Evolutionary conservation across 148 eudicot genomes (phyloP), one percentile per base, ranked within the genome.

Genomic region (Rhododendron simsii): DNA sequence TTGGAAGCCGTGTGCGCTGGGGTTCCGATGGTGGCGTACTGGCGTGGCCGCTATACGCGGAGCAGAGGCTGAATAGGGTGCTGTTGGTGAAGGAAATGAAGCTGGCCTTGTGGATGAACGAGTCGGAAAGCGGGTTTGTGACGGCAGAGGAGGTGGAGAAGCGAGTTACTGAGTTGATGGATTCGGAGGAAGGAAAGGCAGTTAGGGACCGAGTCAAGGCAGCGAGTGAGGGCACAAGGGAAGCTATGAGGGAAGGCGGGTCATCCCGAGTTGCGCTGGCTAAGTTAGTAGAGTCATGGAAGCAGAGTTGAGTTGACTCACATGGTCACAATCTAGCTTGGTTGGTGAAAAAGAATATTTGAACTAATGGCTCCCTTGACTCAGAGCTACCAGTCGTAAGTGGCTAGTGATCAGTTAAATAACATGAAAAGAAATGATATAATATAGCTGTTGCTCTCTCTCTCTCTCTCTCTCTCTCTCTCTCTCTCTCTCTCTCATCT

Each of bases 91-190:
- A 90, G 84, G 89, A 91, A 45, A 45, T 45, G 48, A 45, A 45
- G 48, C 35, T 92, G 37, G 94, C 90, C 2, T 26, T 92, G 48
- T 80, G 83, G 14, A n/a, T 92, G 83, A 63, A 59, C 51, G 90
- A 87, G 67, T 84, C 89, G 44, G 89, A 88, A 10, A 86, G 81
- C 4, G 88, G 92, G 73, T 82, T 89, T 50, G 93, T 92, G 26
- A 71, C 50, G 1, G 86, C 90, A 14, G 80, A 15, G 15, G 91
- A 89, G 90, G 69, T 92, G 63, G 93, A 91, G 82, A 81, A 84
- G 35, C 67, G 91, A 6, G 90, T 92, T 26, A 88, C 80, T 15
- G 89, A 92, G 84, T 45, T 92, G 71, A 86, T 92, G 92, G 85
- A 83, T 11, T 59, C 86, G 39, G 91, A 86, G n/a, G 73, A 69